Conservation (phyloP, 2,329 filamentous ascomycete species). For the Xylaria sp. region DNA sequence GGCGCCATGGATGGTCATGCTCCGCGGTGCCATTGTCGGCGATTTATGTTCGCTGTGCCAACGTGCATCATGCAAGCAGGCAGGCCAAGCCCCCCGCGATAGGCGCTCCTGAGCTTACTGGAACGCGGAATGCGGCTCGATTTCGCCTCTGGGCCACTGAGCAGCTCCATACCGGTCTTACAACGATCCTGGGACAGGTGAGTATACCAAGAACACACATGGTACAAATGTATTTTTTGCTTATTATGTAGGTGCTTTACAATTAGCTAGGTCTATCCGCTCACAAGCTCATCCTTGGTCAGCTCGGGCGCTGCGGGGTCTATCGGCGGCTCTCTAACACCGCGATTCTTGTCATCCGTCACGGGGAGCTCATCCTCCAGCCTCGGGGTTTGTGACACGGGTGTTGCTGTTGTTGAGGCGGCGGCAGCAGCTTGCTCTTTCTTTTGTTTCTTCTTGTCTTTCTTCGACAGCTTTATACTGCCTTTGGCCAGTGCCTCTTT, state of each 20-base stretch:
- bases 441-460: slow-evolving; percentile 56
- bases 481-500: slow-evolving; percentile 87
- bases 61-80: too few relatives aligned
- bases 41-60: too few relatives aligned
- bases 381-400: neutral
- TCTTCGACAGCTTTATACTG: slow-evolving; percentile 73
- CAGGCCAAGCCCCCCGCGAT: neutral
- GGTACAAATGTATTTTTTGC: neutral
- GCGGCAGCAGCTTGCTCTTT: slow-evolving; percentile 42
- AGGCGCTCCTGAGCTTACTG: neutral
- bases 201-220: neutral
- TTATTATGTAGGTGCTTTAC: neutral
- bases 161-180: too few relatives aligned
- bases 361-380: slow-evolving; percentile 32
- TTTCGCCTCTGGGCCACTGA: neutral
- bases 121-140: too few relatives aligned
- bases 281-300: slow-evolving; percentile 36
- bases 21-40: too few relatives aligned
- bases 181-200: neutral
- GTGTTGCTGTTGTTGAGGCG: slow-evolving; percentile 25
- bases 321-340: slow-evolving; percentile 36
- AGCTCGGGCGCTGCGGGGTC: slow-evolving; percentile 29
- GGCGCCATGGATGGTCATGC: too few relatives aligned
- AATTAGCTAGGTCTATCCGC: slow-evolving; percentile 30
- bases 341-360: slow-evolving; percentile 30